Evolutionary conservation across 495 filamentous ascomycete species (phyloP).

Genomic region (Neurospora tetraspora): DNA sequence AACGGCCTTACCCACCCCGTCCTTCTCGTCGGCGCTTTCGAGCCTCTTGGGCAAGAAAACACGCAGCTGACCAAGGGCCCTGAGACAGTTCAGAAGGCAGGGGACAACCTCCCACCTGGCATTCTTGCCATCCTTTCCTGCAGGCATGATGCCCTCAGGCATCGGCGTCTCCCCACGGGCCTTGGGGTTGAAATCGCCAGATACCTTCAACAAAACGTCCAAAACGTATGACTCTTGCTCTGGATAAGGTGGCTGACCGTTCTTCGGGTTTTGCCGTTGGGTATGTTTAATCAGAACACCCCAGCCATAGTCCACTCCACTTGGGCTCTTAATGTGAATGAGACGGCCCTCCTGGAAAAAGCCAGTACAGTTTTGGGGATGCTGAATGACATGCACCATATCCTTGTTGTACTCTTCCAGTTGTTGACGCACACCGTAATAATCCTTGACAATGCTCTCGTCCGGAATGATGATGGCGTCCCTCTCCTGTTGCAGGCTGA

Average conservation of each 20-base stretch:
- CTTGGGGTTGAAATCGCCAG: constrained; percentile 35
- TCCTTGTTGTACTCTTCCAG: constrained; percentile 73
- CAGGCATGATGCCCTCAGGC: constrained; percentile 24
- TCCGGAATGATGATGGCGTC: constrained; percentile 67
- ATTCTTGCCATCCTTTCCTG: constrained; percentile 6
- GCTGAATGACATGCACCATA: constrained; percentile 77
- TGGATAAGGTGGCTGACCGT: constrained; percentile 49
- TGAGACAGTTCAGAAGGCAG: constrained; percentile 72
- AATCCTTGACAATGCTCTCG: constrained; percentile 81
- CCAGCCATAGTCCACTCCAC: constrained; percentile 76
- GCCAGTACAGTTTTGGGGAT: constrained; percentile 71
- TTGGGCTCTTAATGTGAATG: constrained; percentile 69
- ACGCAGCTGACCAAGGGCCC: constrained; percentile 64
- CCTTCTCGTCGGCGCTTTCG: constrained; percentile 47
- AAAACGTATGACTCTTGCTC: constrained; percentile 68
- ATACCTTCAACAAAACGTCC: constrained; percentile 70
- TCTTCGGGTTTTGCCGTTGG: constrained; percentile 48
- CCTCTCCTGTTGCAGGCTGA: constrained; percentile 59
- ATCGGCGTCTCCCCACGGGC: constrained; percentile 22
- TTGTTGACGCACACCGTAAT: constrained; percentile 77
- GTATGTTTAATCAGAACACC: constrained; percentile 69
- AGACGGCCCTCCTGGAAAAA: constrained; percentile 76
- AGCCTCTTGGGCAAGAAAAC: constrained; percentile 73
- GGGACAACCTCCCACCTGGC: constrained; percentile 74
- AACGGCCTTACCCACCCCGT: constrained; percentile 50